Conservation (phyloP, 768 basidiomycete species). For the Tulasnella sp. region DNA sequence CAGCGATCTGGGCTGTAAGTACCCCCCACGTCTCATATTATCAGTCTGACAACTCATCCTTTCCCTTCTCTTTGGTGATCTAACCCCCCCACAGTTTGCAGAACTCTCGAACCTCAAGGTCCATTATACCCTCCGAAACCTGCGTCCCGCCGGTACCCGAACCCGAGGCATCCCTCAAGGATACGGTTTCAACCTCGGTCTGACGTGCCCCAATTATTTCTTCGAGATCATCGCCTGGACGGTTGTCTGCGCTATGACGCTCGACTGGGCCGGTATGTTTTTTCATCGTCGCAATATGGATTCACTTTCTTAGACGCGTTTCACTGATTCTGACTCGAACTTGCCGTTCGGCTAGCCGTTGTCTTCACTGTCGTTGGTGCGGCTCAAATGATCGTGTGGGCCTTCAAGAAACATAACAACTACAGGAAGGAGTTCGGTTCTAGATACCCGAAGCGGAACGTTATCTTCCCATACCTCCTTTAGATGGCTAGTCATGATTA, state of each 20-base stretch:
- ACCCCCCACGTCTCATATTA: neutral
- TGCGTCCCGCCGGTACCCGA: conserved; percentile 71
- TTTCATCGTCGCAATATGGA: too few relatives aligned
- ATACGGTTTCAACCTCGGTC: conserved; percentile 68
- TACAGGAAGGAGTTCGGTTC: conserved; percentile 94
- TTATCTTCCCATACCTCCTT: conserved; percentile 66
- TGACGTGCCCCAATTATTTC: conserved; percentile 89
- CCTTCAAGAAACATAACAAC: conserved; percentile 73
- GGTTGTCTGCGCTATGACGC: conserved; percentile 62
- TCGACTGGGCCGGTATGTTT: conserved; percentile 58
- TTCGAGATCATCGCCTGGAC: conserved; percentile 78
- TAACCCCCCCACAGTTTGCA: conserved; percentile 51
- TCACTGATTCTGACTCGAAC: neutral
- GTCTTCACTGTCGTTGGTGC: conserved; percentile 53
- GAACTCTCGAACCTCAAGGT: conserved; percentile 76
- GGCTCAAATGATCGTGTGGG: conserved; percentile 75
- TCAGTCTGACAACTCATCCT: neutral
- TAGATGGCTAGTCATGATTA: conserved; percentile 17
- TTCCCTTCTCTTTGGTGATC: neutral
- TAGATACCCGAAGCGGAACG: conserved; percentile 68
- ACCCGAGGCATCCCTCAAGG: conserved; percentile 82
- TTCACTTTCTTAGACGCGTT: too few relatives aligned
- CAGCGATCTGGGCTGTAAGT: conserved; percentile 67
- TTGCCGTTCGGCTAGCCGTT: conserved; percentile 33
- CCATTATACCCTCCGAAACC: conserved; percentile 69